Evolutionary conservation across 2,329 filamentous ascomycete species (phyloP).

Genomic region (Cercospora zeina): DNA sequence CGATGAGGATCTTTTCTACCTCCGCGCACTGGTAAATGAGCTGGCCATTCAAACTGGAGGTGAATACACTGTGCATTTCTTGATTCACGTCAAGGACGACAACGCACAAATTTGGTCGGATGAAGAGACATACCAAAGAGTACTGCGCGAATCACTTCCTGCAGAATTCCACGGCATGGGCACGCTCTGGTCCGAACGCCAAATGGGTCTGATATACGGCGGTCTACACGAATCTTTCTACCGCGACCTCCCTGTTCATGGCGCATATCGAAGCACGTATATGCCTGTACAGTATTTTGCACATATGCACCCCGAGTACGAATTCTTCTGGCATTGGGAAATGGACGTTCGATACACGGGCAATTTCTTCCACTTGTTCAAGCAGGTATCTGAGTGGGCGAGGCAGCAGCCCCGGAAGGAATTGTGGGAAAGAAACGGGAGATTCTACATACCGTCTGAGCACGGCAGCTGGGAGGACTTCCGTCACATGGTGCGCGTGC

Average conservation of each 20-base stretch:
- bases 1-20: constrained; percentile 76
- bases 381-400: constrained; percentile 66
- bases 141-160: constrained; percentile 55
- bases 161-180: constrained; percentile 55
- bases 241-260: constrained; percentile 66
- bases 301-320: constrained; percentile 82
- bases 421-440: constrained; percentile 75
- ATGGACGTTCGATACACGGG: constrained; percentile 90
- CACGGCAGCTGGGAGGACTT: constrained; percentile 75
- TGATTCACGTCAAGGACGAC: constrained; percentile 81
- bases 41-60: constrained; percentile 74
- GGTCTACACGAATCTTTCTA: constrained; percentile 54
- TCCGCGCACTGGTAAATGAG: constrained; percentile 79
- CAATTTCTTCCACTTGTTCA: constrained; percentile 80
- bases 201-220: constrained; percentile 57
- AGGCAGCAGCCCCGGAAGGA: constrained; percentile 66
- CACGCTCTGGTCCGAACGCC: constrained; percentile 54
- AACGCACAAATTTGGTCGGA: constrained; percentile 80
- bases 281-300: constrained; percentile 97
- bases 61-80: constrained; percentile 79
- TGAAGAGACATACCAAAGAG: constrained; percentile 67
- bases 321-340: constrained; percentile 93
- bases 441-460: constrained; percentile 72
- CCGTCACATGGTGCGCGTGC: constrained; percentile 61
- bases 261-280: constrained; percentile 70